These are phyloP conservation scores for Lasiosphaeris hirsuta DNA, from an alignment of 495 filamentous ascomycete species.

Conservation along the genomic window DNA sequence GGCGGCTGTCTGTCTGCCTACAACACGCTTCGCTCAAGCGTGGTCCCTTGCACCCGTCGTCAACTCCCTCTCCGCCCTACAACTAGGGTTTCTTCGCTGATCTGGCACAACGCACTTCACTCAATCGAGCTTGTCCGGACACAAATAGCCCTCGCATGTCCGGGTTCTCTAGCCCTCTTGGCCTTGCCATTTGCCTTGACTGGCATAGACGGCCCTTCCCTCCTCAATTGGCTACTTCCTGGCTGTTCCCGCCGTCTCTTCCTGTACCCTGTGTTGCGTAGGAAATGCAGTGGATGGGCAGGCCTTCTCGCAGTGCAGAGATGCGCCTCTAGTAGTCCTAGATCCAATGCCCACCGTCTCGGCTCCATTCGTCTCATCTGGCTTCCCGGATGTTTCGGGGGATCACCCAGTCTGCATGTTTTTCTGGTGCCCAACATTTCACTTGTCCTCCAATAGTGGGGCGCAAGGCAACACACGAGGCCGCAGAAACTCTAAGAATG, in stretches of 20 bases:
- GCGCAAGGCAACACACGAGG: neutral
- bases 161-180: too few relatives aligned
- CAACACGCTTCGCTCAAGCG: too few relatives aligned
- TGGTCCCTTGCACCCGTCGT: neutral
- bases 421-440: neutral
- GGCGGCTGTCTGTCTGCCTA: too few relatives aligned
- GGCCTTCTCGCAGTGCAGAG: too few relatives aligned
- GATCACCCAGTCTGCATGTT: constrained; percentile 7
- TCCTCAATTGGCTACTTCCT: neutral
- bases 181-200: too few relatives aligned
- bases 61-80: neutral
- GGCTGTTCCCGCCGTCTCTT: too few relatives aligned
- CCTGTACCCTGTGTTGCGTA: too few relatives aligned
- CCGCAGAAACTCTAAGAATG: neutral
- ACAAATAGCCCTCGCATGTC: neutral
- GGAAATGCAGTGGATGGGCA: too few relatives aligned
- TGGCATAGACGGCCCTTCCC: neutral
- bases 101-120: neutral
- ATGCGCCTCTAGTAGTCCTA: too few relatives aligned
- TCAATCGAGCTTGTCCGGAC: neutral
- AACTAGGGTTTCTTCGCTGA: neutral
- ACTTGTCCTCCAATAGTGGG: constrained; percentile 12
- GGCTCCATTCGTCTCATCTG: constrained; percentile 4
- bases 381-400: neutral
- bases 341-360: constrained; percentile 2